These are phyloP conservation scores for Pleurozium schreberi DNA, from an alignment of 225 moss, liverwort and hornwort genomes.

Conservation along the genomic window DNA sequence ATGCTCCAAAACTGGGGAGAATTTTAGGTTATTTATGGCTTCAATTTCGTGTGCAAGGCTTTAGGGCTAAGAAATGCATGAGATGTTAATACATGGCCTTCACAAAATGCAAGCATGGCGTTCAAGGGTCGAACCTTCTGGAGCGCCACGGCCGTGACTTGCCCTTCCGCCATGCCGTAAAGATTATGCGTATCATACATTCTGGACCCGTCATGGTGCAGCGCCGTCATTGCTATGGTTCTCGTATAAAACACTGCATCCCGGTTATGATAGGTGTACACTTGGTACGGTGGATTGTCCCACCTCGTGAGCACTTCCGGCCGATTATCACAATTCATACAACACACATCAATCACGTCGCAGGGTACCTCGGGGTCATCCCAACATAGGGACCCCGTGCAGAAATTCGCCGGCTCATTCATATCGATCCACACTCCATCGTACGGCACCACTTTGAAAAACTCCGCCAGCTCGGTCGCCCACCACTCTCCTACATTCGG, in stretches of 20 bases:
- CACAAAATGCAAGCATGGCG: background rate
- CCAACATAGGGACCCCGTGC: conserved; percentile 32
- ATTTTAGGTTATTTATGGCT: background rate
- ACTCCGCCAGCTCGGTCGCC: conserved; percentile 38
- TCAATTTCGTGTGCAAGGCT: background rate
- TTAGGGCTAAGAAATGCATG: background rate
- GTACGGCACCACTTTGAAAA: conserved; percentile 31
- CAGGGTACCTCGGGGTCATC: conserved; percentile 6
- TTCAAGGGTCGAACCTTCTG: background rate
- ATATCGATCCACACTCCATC: conserved; percentile 88
- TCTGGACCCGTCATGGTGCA: conserved; percentile 45
- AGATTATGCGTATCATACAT: conserved; percentile 64
- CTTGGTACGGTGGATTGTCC: conserved; percentile 71
- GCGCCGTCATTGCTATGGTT: conserved; percentile 37
- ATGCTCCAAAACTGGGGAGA: background rate
- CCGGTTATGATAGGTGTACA: conserved; percentile 7
- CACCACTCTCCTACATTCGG: conserved; percentile 43
- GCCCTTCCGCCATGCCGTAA: conserved; percentile 48
- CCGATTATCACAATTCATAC: conserved; percentile 12
- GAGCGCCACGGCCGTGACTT: conserved; percentile 25
- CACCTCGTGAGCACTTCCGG: conserved; percentile 17
- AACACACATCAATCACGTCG: conserved; percentile 4
- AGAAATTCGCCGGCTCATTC: conserved; percentile 79
- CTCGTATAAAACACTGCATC: background rate
- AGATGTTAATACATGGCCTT: background rate